Conservation (phyloP, 495 filamentous ascomycete species). For the Neurospora sp. region DNA sequence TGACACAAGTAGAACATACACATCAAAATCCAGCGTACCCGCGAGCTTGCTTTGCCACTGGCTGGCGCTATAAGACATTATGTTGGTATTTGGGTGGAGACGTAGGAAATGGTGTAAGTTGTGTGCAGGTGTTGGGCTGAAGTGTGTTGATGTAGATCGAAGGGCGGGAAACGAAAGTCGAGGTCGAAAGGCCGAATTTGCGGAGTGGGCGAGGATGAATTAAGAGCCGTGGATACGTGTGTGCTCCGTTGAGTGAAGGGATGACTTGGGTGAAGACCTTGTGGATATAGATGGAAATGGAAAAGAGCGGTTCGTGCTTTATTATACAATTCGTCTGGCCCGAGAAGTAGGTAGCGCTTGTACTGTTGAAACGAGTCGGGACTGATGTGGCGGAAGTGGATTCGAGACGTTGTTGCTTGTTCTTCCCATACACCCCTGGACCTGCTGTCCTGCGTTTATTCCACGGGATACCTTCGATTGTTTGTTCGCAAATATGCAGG, state of each 20-base stretch:
- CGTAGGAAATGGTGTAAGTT: background rate
- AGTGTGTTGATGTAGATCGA: background rate
- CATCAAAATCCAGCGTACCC: constrained; percentile 7
- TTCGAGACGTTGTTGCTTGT: constrained; percentile 20
- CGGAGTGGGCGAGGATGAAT: background rate
- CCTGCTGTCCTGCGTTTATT: background rate
- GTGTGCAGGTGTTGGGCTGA: background rate
- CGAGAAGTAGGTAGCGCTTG: constrained; percentile 11
- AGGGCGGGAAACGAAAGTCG: background rate
- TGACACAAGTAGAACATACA: background rate
- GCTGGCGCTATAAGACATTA: constrained; percentile 10
- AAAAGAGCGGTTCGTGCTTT: background rate
- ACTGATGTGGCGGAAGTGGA: constrained; percentile 37
- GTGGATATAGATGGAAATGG: background rate
- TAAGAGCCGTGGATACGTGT: background rate
- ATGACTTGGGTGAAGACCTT: background rate
- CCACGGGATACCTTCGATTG: constrained; percentile 10
- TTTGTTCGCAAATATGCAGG: constrained; percentile 35
- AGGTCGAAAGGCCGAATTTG: background rate
- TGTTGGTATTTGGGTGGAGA: background rate
- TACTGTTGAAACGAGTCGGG: constrained; percentile 14
- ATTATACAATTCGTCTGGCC: constrained; percentile 11
- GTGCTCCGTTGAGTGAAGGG: background rate
- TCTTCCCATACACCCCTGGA: background rate
- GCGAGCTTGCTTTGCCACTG: constrained; percentile 22